Evolutionary conservation across 139 green algal species (phyloP).

Genomic region (Raphidocelis subcapitata): DNA sequence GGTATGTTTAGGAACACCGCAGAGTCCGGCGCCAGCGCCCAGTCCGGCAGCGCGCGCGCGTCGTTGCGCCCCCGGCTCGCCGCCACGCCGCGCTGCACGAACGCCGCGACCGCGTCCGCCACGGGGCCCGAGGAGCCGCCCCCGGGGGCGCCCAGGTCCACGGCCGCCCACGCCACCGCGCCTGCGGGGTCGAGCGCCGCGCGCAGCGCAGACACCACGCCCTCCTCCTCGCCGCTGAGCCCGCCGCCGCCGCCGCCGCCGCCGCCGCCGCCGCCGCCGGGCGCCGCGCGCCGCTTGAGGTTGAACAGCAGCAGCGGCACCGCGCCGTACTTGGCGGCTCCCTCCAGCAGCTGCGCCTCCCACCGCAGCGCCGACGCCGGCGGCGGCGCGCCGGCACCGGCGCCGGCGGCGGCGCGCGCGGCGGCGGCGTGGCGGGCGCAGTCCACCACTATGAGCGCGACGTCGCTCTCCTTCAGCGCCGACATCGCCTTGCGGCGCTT

Average conservation of each 20-base stretch:
- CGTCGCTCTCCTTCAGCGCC: constrained; percentile 58
- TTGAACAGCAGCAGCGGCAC: constrained; percentile 52
- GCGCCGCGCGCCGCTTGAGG: constrained; percentile 9
- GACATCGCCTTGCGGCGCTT: constrained; percentile 55
- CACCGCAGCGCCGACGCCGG: neutral
- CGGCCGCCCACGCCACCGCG: too few relatives aligned
- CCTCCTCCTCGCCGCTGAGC: constrained; percentile 16
- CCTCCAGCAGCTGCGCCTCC: constrained; percentile 30
- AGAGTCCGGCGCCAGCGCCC: constrained; percentile 29
- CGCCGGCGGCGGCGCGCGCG: too few relatives aligned
- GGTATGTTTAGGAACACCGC: constrained; percentile 66
- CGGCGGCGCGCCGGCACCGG: too few relatives aligned
- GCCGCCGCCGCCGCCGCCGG: too few relatives aligned
- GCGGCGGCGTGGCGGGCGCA: constrained; percentile 16
- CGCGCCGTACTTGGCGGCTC: constrained; percentile 34
- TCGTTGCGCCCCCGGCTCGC: constrained; percentile 14
- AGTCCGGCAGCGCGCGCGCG: constrained; percentile 36
- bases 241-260: constrained; percentile 3
- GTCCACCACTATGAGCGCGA: constrained; percentile 56
- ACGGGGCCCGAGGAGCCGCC: too few relatives aligned
- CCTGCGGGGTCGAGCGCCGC: too few relatives aligned
- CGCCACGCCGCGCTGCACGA: constrained; percentile 16
- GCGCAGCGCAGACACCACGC: constrained; percentile 24
- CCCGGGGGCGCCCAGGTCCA: too few relatives aligned
- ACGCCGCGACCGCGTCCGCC: too few relatives aligned